phyloP scores from a whole-genome alignment of 2,329 filamentous ascomycete genomes.

The Leptographium wingfieldii region DNA sequence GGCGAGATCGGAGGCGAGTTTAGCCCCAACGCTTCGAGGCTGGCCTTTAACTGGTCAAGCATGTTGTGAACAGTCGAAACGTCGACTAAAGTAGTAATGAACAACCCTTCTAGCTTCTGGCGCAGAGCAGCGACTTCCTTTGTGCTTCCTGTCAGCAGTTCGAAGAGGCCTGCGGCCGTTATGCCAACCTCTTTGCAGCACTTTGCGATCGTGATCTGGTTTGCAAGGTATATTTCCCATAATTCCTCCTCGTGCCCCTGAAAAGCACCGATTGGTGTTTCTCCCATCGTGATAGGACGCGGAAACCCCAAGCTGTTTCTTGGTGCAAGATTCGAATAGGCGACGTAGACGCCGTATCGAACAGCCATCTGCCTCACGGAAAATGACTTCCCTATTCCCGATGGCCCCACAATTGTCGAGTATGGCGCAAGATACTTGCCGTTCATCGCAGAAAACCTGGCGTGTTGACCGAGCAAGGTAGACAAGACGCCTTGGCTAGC shows the following conservation, averaged over 20 bases:
- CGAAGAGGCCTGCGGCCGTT: background rate
- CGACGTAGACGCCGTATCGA: background rate
- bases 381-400: conserved; percentile 3
- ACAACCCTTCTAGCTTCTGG: background rate
- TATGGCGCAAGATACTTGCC: background rate
- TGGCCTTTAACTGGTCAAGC: background rate
- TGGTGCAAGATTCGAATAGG: background rate
- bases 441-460: background rate
- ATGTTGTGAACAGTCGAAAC: no score
- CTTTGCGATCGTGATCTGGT: background rate
- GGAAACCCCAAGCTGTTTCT: background rate
- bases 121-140: background rate
- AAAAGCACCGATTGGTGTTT: background rate
- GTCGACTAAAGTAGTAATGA: background rate
- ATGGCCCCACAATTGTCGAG: conserved; percentile 3
- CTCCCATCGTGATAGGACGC: background rate
- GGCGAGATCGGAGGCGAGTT: background rate
- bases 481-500: background rate
- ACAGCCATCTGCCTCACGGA: conserved; percentile 1
- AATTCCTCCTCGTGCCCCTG: no score
- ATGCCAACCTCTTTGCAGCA: background rate
- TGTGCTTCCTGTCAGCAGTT: background rate
- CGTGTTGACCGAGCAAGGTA: background rate
- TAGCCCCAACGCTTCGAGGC: background rate
- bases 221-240: background rate